phyloP scores from a whole-genome alignment of 2,329 filamentous ascomycete species.

The Penicillium sp. region DNA sequence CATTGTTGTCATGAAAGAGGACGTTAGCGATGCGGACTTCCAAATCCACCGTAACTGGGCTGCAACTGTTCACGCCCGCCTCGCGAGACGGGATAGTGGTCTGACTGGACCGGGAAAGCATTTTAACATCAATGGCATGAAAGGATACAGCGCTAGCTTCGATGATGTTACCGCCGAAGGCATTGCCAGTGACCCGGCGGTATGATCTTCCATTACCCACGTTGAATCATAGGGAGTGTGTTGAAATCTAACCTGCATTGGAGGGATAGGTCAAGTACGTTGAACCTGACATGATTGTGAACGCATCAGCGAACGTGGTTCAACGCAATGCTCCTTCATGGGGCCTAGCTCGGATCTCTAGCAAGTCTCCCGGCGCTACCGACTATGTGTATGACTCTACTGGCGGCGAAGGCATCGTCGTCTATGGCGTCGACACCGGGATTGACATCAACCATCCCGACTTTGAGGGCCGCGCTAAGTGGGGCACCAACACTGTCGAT shows the following conservation, averaged over 20 bases:
- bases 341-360: conserved; percentile 38
- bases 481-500: conserved; percentile 35
- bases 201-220: conserved; percentile 1
- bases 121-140: conserved; percentile 13
- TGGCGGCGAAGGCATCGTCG: conserved; percentile 36
- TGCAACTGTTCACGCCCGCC: conserved; percentile 4
- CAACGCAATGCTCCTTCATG: conserved; percentile 27
- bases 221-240: background rate
- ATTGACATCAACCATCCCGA: conserved; percentile 35
- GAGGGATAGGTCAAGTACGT: conserved; percentile 13
- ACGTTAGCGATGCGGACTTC: conserved; percentile 4
- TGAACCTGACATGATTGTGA: conserved; percentile 14
- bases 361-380: conserved; percentile 20
- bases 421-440: conserved; percentile 42
- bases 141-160: conserved; percentile 9
- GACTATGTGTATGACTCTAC: conserved; percentile 37
- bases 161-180: conserved; percentile 5
- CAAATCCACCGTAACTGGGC: conserved; percentile 5
- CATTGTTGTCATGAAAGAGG: conserved; percentile 14
- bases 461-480: conserved; percentile 37
- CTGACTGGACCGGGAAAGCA: conserved; percentile 10
- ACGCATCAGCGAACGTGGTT: conserved; percentile 7
- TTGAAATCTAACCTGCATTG: conserved; percentile 4
- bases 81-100: background rate
- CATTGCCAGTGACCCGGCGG: conserved; percentile 9